Evolutionary conservation across 2,329 filamentous ascomycete species (phyloP), one percentile per base, ranked within the genome.

Genomic region (Penicillium italicum): DNA sequence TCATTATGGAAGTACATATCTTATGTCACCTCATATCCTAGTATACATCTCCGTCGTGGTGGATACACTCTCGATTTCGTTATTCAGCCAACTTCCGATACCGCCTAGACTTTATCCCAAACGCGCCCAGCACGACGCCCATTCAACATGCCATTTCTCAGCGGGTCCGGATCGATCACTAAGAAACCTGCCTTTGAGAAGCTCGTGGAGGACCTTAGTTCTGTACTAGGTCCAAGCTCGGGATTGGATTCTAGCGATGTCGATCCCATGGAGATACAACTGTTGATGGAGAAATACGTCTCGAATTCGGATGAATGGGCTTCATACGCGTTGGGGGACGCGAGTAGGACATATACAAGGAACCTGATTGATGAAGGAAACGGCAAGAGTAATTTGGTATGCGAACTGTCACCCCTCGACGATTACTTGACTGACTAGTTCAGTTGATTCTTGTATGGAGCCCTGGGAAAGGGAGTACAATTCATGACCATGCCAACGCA

Each of bases 281-380:
- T 78, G 26, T 73, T 93, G 60, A 95, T 97, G 90, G 76, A 84
- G 55, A 76, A 82, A 28, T 96, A 97, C 74, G 72, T 80, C 48
- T 90, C 89, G 44, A 76, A 84, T 37, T 79, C 86, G 53, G 72
- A 77, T 26, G 86, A 92, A 53, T 97, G 92, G 92, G 70, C 76
- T 50, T 80, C 79, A 59, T 96, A 90, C 74, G 89, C 89, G 28
- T 82, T 93, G 64, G 82, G 81, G n/a, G 88, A 96, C 66, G 64
- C 76, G 18, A 85, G 80, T 60, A 80, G 86, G 65, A 82, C 83
- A 1, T 97, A 96, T 72, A 96, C 92, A 12, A 79, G 92, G 53
- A 96, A 96, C 69, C 82, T 96, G 4, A 91, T 97, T 42, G 90
- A 96, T 67, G 88, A 91, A 69, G 90, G 91, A 3, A 96, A 96